Base-by-base conservation (phyloP, 164 flowering plant species). In the Echeveria elegans region DNA sequence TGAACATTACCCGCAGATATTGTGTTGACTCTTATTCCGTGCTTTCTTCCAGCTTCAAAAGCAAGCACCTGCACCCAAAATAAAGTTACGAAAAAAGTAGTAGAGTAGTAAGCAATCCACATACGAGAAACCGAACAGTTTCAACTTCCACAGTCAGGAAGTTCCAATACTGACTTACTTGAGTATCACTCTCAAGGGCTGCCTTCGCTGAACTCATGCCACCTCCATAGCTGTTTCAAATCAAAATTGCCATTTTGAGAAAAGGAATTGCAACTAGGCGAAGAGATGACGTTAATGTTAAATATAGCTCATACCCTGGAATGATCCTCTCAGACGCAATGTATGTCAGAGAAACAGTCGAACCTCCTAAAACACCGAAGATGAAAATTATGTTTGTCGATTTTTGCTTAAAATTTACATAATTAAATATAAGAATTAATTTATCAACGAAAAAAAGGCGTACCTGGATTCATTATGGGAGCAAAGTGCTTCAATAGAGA, bases 161-260 rank as follows among this genome's bases (percentile, higher is more conserved):
- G 15, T 1, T 2, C 8, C 28, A 64, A n/a, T 15, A 66, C 18
- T 21, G 12, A 76, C 90, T 75, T 43, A 89, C 98, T 66, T 77
- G 72, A 23, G 97, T 94, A 69, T 94, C 98, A 77, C 98, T 91
- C 79, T 91, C 97, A 24, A 94, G 77, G n/a, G 97, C 98, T 37
- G 98, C 91, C 76, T 94, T 94, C 15, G 99, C 99, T 52, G 99
- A 91, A 74, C 97, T 94, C 97, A 94, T 94, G 31, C 99, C 99
- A n/a, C 99, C 99, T 69, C 99, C 97, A 74, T 94, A 94, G 64
- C 99, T 94, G 82, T 38, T 37, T 60, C 41, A 21, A 23, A 68
- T 24, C 37, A 31, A 28, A 40, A 23, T 53, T 31, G 38, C 6
- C 34, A 21, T 16, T 18, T 6, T 26, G 8, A 41, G n/a, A 2